Conservation (phyloP, 2,329 filamentous ascomycete genomes). For the Colletotrichum acutatum region DNA sequence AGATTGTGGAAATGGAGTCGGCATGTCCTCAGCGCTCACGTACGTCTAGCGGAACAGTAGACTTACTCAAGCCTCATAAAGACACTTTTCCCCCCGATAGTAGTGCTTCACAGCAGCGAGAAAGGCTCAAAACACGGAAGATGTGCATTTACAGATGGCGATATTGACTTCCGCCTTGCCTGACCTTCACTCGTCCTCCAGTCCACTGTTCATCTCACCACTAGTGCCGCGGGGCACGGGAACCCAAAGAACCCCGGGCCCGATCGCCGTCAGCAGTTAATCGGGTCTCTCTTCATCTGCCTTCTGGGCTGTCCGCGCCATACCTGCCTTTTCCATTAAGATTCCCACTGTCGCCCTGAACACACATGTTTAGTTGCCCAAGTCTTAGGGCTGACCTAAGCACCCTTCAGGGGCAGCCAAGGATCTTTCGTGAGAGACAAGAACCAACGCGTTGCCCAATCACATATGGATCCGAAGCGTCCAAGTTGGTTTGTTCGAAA, state of each 20-base stretch:
- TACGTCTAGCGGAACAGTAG: background rate
- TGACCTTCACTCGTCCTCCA: background rate
- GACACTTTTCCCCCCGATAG: background rate
- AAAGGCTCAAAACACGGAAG: background rate
- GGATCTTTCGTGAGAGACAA: background rate
- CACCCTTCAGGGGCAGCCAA: background rate
- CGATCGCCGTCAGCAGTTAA: constrained; percentile 11
- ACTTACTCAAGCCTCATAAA: background rate
- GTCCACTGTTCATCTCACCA: background rate
- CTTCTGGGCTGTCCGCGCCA: too few relatives aligned
- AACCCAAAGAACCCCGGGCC: constrained; percentile 23
- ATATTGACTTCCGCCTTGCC: background rate
- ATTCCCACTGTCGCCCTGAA: background rate
- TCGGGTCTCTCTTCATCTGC: background rate
- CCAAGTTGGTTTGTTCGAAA: background rate
- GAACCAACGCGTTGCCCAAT: background rate
- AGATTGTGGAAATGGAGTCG: background rate
- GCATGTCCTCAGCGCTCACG: background rate
- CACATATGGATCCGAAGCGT: background rate
- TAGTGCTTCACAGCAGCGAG: background rate
- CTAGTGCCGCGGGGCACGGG: constrained; percentile 23
- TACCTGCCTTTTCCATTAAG: background rate
- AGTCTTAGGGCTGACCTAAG: background rate
- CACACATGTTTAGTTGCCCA: background rate
- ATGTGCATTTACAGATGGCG: background rate